phyloP scores from a whole-genome alignment of 352 stramenopile genomes.

The Phytophthora sansomeana region DNA sequence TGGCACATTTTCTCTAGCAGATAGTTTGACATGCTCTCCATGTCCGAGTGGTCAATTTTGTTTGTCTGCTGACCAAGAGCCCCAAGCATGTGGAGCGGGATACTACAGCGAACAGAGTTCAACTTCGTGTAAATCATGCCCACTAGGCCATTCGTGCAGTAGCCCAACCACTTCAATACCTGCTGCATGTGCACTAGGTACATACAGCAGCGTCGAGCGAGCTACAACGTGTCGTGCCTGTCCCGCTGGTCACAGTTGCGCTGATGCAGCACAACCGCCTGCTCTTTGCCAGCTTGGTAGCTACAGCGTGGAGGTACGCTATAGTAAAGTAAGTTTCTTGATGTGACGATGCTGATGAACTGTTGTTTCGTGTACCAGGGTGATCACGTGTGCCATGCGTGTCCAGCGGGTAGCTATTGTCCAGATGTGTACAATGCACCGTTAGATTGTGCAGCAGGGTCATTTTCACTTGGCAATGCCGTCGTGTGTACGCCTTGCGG shows the following conservation, averaged over 20 bases:
- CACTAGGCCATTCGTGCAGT: slow-evolving; percentile 42
- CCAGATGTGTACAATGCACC: slow-evolving; percentile 25
- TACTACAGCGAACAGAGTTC: slow-evolving; percentile 36
- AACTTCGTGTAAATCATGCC: slow-evolving; percentile 41
- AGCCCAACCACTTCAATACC: slow-evolving; percentile 30
- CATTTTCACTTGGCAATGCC: slow-evolving; percentile 55
- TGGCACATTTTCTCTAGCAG: slow-evolving; percentile 36
- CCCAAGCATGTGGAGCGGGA: slow-evolving; percentile 25
- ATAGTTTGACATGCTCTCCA: slow-evolving; percentile 15
- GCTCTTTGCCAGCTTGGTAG: slow-evolving; percentile 51
- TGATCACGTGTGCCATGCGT: slow-evolving; percentile 45
- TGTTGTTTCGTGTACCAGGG: slow-evolving; percentile 28
- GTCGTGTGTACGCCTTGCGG: slow-evolving; percentile 54
- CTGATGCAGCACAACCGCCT: slow-evolving; percentile 44
- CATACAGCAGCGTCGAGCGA: slow-evolving; percentile 35
- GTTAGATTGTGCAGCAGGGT: slow-evolving; percentile 35
- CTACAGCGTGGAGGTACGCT: slow-evolving; percentile 52
- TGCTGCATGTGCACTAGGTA: slow-evolving; percentile 32
- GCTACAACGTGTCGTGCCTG: slow-evolving; percentile 45
- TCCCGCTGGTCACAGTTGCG: slow-evolving; percentile 65
- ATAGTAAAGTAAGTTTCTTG: background rate
- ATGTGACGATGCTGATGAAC: background rate
- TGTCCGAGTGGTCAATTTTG: slow-evolving; percentile 39
- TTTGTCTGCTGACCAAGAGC: slow-evolving; percentile 16
- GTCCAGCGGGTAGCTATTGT: slow-evolving; percentile 53